A percentile compares a stretch with the other conserved stretches of the same genome.
These are phyloP conservation scores for Moricandia moricandioides DNA, from an alignment of 345 rosid species.

Conservation along the genomic window DNA sequence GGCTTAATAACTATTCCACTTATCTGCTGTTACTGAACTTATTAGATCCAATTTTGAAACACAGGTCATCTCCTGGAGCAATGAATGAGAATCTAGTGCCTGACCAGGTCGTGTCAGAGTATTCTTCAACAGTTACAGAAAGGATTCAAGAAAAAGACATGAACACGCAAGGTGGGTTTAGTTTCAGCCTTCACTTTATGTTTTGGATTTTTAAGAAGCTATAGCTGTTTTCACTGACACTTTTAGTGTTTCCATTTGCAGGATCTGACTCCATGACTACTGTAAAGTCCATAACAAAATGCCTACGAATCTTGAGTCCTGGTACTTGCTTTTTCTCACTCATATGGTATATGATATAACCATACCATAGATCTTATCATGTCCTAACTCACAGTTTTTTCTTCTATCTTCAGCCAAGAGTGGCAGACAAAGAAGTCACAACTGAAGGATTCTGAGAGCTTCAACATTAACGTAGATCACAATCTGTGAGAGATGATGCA, in stretches of 20 bases:
- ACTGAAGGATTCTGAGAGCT: constrained; percentile 17
- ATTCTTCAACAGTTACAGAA: constrained; percentile 56
- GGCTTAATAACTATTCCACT: background rate
- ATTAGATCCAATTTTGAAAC: background rate
- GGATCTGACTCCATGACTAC: constrained; percentile 53
- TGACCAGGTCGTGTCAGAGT: constrained; percentile 53
- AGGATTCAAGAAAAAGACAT: constrained; percentile 41
- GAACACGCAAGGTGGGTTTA: background rate
- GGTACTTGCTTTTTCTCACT: constrained; percentile 41
- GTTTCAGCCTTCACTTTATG: background rate
- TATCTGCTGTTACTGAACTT: background rate
- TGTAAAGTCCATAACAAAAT: constrained; percentile 60
- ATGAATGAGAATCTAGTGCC: constrained; percentile 39
- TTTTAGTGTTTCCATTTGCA: constrained; percentile 30
- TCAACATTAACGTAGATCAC: background rate
- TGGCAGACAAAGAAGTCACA: constrained; percentile 23
- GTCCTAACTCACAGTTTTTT: background rate
- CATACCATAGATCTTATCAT: background rate
- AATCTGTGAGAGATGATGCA: constrained; percentile 14
- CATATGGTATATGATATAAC: background rate
- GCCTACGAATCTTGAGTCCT: constrained; percentile 64
- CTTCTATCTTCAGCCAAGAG: constrained; percentile 48
- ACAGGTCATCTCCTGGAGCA: constrained; percentile 58
- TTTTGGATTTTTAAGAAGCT: background rate
- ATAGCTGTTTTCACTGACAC: constrained; percentile 7